These are phyloP conservation scores for Psilocybe sp. DNA, from an alignment of 768 basidiomycete species.

Conservation along the genomic window DNA sequence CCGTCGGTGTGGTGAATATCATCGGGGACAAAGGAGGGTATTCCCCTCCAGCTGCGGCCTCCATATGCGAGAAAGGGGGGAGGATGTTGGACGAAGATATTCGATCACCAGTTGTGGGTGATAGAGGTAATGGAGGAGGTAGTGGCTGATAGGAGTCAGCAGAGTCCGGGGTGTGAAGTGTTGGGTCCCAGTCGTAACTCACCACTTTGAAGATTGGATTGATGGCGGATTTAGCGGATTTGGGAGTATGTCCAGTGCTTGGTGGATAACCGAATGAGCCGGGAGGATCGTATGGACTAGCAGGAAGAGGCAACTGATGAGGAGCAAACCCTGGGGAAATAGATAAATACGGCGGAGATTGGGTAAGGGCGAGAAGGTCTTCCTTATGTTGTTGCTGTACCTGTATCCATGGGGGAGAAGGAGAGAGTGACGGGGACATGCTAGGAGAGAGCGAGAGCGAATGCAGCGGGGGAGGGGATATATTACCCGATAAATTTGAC, in stretches of 20 bases:
- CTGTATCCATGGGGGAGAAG: constrained; percentile 54
- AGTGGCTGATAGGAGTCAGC: constrained; percentile 47
- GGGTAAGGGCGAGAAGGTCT: constrained; percentile 29
- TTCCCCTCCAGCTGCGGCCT: constrained; percentile 78
- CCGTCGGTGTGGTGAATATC: constrained; percentile 52
- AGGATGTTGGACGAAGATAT: constrained; percentile 46
- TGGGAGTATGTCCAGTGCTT: constrained; percentile 56
- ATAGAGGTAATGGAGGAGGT: constrained; percentile 49
- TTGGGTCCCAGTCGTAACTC: constrained; percentile 47
- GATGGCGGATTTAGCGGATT: constrained; percentile 67
- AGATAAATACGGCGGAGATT: constrained; percentile 36
- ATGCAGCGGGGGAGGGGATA: constrained; percentile 78
- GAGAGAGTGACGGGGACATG: constrained; percentile 43
- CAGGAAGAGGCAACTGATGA: constrained; percentile 42
- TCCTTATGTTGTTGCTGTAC: constrained; percentile 39
- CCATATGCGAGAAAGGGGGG: constrained; percentile 78
- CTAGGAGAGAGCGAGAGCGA: constrained; percentile 70
- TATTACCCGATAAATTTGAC: constrained; percentile 55
- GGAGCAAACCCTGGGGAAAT: constrained; percentile 35
- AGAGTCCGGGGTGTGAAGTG: constrained; percentile 29
- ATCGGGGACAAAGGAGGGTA: constrained; percentile 72
- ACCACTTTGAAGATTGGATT: constrained; percentile 93
- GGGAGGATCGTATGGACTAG: constrained; percentile 36
- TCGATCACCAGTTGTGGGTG: constrained; percentile 24
- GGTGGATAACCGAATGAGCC: constrained; percentile 48